Evolutionary conservation across 257 asterid genomes (phyloP).

Genomic region (Ligustrum vulgare): DNA sequence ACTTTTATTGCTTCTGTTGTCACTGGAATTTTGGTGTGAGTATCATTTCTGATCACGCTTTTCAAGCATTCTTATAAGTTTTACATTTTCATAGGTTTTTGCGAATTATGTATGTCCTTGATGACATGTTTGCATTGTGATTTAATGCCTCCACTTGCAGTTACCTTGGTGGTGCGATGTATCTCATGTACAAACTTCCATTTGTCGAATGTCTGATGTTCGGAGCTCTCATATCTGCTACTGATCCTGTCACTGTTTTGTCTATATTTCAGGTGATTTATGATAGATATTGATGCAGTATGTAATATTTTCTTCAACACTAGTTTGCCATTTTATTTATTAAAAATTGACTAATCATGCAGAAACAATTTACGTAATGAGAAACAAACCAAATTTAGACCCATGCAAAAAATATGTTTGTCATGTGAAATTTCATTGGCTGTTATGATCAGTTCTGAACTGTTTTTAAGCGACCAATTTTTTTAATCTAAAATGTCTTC

Average conservation of each 20-base stretch:
- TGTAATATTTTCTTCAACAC: not conserved
- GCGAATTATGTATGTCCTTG: conserved; percentile 12
- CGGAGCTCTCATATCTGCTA: conserved; percentile 98
- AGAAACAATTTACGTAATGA: not conserved
- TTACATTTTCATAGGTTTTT: not conserved
- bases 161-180: conserved; percentile 79
- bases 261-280: conserved; percentile 89
- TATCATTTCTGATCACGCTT: conserved; percentile 29
- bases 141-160: conserved; percentile 45
- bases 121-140: conserved; percentile 13
- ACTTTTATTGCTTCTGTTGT: conserved; percentile 87
- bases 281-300: not conserved
- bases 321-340: not conserved
- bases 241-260: conserved; percentile 96
- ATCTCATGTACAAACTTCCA: conserved; percentile 87
- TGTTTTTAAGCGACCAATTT: not conserved
- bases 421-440: not conserved
- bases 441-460: not conserved
- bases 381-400: not conserved
- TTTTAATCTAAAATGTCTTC: not conserved
- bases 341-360: not conserved
- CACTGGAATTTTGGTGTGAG: conserved; percentile 96
- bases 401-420: not conserved
- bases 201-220: conserved; percentile 97
- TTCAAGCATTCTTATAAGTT: conserved; percentile 10